phyloP scores from a whole-genome alignment of 1,284 basidiomycete species.

The Ceratobasidium papillatum region DNA sequence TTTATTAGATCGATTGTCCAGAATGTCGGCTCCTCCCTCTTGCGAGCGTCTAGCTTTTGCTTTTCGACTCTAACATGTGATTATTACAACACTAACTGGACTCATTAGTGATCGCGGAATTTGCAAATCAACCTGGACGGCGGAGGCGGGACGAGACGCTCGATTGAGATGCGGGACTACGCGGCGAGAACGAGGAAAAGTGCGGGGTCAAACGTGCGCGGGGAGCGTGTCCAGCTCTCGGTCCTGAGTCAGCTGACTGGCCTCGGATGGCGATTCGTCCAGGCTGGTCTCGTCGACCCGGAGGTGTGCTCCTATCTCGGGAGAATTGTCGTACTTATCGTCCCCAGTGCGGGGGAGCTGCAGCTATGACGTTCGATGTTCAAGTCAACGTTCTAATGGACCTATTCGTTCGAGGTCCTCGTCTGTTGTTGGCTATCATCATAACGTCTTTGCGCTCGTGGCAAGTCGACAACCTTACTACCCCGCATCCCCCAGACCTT shows the following conservation, averaged over 20 bases:
- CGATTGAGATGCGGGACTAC: neutral
- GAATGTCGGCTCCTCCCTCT: neutral
- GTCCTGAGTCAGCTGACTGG: neutral
- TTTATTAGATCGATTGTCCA: constrained; percentile 8
- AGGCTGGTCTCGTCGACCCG: neutral
- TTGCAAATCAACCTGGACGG: neutral
- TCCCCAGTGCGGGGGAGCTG: constrained; percentile 18
- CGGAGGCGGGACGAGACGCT: neutral
- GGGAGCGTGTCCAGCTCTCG: neutral
- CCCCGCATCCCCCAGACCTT: constrained; percentile 22
- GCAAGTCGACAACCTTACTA: constrained; percentile 30
- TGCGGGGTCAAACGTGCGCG: constrained; percentile 10
- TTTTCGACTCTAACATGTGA: constrained; percentile 1
- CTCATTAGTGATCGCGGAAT: neutral
- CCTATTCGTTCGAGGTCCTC: neutral
- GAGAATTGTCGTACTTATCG: constrained; percentile 25
- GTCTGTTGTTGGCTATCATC: neutral
- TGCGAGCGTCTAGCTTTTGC: constrained; percentile 1
- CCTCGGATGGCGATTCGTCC: neutral
- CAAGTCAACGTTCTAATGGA: neutral
- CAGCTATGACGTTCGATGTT: neutral
- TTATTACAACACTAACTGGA: neutral
- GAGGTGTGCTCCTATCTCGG: constrained; percentile 30
- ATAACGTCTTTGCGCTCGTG: constrained; percentile 3
- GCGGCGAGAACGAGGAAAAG: constrained; percentile 3